Evolutionary conservation across 192 early-diverging fungal genomes (phyloP).

Genomic region (Coemansia pectinata): DNA sequence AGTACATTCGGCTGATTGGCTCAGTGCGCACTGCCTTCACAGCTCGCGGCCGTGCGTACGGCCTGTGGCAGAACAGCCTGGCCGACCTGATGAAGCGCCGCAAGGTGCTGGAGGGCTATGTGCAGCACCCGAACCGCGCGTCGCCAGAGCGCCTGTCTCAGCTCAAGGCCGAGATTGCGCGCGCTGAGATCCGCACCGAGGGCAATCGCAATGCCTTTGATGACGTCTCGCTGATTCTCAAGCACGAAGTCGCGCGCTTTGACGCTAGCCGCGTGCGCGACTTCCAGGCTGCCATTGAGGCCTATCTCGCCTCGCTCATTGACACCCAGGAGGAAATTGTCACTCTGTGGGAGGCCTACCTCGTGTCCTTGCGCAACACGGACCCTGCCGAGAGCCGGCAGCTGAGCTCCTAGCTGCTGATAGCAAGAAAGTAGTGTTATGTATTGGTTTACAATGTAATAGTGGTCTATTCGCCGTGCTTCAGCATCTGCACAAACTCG

Average conservation of each 20-base stretch:
- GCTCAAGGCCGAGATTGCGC: conserved; percentile 48
- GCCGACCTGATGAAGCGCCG: conserved; percentile 70
- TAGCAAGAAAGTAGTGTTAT: background rate
- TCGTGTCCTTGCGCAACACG: conserved; percentile 35
- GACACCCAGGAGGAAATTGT: conserved; percentile 78
- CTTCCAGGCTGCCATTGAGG: conserved; percentile 72
- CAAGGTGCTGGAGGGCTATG: conserved; percentile 64
- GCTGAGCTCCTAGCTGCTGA: background rate
- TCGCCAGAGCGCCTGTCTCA: conserved; percentile 44
- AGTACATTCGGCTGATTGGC: conserved; percentile 85
- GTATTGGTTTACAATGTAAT: background rate
- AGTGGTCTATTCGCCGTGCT: conserved; percentile 66
- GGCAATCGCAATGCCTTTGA: conserved; percentile 66
- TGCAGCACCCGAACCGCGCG: conserved; percentile 36
- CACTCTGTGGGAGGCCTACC: conserved; percentile 54
- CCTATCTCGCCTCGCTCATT: conserved; percentile 73
- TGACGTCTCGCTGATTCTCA: conserved; percentile 70
- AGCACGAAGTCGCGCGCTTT: conserved; percentile 75
- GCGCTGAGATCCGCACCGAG: conserved; percentile 52
- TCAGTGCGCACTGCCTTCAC: conserved; percentile 80
- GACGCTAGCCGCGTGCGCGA: conserved; percentile 79
- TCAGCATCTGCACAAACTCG: conserved; percentile 89
- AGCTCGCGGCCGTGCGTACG: conserved; percentile 69
- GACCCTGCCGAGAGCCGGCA: conserved; percentile 15
- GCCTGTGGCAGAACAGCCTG: conserved; percentile 68